A percentile compares a stretch with the other conserved stretches of the same genome.
These are phyloP conservation scores for Chaetoscypha palmicola DNA, from an alignment of 2,329 filamentous ascomycete species.

Conservation along the genomic window DNA sequence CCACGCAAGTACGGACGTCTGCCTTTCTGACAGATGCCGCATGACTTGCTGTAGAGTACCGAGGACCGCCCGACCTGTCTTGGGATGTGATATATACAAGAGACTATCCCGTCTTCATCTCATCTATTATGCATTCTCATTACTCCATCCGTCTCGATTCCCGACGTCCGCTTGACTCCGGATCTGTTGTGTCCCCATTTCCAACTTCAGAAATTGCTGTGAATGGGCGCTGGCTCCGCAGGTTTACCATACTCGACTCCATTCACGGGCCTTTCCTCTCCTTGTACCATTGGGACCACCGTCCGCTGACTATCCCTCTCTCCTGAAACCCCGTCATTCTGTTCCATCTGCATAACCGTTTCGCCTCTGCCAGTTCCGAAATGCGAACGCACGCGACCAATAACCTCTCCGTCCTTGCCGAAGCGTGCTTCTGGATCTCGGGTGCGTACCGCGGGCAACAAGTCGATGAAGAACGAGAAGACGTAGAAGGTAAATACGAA, in stretches of 20 bases:
- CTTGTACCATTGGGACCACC: conserved; percentile 10
- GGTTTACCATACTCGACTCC: conserved; percentile 12
- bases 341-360: conserved; percentile 26
- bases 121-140: too few relatives aligned
- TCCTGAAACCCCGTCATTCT: conserved; percentile 17
- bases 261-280: conserved; percentile 15
- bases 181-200: too few relatives aligned
- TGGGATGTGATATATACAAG: too few relatives aligned
- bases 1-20: too few relatives aligned
- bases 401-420: background rate
- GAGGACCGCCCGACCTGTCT: too few relatives aligned
- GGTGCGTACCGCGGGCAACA: conserved; percentile 57
- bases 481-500: conserved; percentile 86
- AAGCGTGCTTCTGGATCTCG: conserved; percentile 14
- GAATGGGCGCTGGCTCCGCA: conserved; percentile 3
- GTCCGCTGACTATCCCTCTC: conserved; percentile 10
- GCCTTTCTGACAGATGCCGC: too few relatives aligned
- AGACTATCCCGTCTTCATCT: too few relatives aligned
- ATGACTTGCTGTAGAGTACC: too few relatives aligned
- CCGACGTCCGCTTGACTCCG: too few relatives aligned
- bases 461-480: conserved; percentile 79
- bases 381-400: background rate
- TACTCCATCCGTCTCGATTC: too few relatives aligned
- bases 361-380: conserved; percentile 11
- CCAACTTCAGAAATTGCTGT: conserved; percentile 15